A percentile compares a stretch with the other conserved stretches of the same genome.
phyloP scores from a whole-genome alignment of 495 filamentous ascomycete species.

The Aspergillus haitiensis region DNA sequence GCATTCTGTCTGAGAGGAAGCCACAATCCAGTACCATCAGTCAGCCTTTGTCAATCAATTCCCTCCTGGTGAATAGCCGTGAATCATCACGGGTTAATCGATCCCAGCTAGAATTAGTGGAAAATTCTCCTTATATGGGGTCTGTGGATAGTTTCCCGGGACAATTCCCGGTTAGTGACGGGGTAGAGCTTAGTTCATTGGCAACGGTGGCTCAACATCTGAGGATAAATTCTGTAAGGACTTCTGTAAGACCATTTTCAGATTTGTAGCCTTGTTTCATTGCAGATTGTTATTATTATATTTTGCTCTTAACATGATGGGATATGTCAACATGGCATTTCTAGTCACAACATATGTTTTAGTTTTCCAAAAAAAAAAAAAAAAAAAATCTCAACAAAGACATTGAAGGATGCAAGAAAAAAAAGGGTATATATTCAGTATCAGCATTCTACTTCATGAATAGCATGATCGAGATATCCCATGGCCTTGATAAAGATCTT shows the following conservation, averaged over 20 bases:
- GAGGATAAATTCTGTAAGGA: constrained; percentile 28
- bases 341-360: no score
- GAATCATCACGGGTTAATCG: background rate
- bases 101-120: constrained; percentile 17
- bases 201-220: constrained; percentile 28
- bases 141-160: constrained; percentile 41
- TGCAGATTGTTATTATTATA: background rate
- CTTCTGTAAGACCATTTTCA: constrained; percentile 41
- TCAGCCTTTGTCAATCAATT: constrained; percentile 19
- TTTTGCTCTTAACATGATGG: background rate
- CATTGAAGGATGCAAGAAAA: background rate
- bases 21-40: constrained; percentile 14
- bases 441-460: constrained; percentile 27
- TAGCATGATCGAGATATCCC: constrained; percentile 52
- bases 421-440: background rate
- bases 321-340: no score
- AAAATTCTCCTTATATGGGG: constrained; percentile 5
- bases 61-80: constrained; percentile 7
- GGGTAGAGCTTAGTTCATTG: constrained; percentile 29
- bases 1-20: constrained; percentile 15
- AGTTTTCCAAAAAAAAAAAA: no score
- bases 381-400: no score
- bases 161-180: constrained; percentile 39
- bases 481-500: constrained; percentile 63
- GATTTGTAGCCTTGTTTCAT: constrained; percentile 14